Evolutionary conservation across 495 filamentous ascomycete genomes (phyloP), one percentile per base, ranked within the genome.

Genomic region (Podospora pseudoanserina): DNA sequence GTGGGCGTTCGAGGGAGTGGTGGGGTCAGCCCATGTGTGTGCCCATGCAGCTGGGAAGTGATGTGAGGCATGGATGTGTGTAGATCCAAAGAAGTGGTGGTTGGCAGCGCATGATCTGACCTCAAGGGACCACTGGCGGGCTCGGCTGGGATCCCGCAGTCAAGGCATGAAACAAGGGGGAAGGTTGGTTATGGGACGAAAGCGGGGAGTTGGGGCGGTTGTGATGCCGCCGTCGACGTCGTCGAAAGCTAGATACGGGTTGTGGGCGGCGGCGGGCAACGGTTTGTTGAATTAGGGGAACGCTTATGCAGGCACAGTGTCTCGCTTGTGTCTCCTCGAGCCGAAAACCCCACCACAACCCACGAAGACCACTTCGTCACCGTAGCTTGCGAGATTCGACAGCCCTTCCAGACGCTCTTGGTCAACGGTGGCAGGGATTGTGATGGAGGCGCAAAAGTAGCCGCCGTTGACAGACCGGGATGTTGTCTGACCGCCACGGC

Each of bases 61-160:
- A 71, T 61, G 65, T 34, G 64, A 70, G 61, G 57, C 68, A 66
- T 28, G 65, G 68, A 58, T 67, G 19, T 62, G 54, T 19, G 23
- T 11, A 58, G n/a, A 58, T 58, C 55, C 23, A 9, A 58, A 58
- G n/a, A 23, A 20, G n/a, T 58, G 55, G 55, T 58, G n/a, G 55
- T 28, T 56, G 56, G 56, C 49, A 32, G 7, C 30, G 64, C 68
- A 63, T 70, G 60, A 60, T 20, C 5, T 32, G 60, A 55, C 32
- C 18, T 18, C 11, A 15, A 20, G 13, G 23, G 27, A 23, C 16
- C 15, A 49, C 15, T 11, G 39, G 39, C 9, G 39, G 39, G 39
- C 15, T 49, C 39, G 39, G 9, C 13, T 49, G 39, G 39, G 39
- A 49, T 49, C 9, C 39, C 39, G 39, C n/a, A 20, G 55, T 58